Base-by-base conservation (phyloP, 257 asterid species). In the Solanum habrochaites region DNA sequence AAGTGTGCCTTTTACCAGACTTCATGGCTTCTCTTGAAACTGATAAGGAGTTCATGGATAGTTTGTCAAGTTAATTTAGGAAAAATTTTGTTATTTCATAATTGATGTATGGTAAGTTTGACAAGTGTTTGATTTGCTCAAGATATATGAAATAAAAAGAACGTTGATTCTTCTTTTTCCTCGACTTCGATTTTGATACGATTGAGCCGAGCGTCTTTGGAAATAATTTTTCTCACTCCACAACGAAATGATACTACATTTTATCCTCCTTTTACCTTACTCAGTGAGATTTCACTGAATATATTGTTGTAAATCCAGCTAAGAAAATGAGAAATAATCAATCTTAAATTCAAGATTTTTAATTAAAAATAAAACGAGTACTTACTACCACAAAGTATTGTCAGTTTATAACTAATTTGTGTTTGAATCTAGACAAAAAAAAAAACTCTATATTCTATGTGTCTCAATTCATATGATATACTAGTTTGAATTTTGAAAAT, bases 1-100 rank as follows among this genome's bases (percentile, higher is more conserved):
- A 88, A 45, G 81, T 88, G 15, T 87, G 91, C 43, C 91, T 91
- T 27, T 62, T 27, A 37, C 89, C 90, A 8, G 14, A 89, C 10
- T 77, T 37, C 27, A 89, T 91, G 93, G 27, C 67, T 56, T 85
- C 87, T 87, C 90, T 89, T 74, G 90, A 91, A 82, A 62, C 87
- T 69, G 90, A 91, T 64, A 2, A 21, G 37, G 89, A 91, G 78
- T 91, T 91, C 4, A 71, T 84, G 82, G 89, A 81, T 5, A 35
- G 70, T 4, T 88, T 87, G 1, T 27, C 75, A 66, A 39, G 58
- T 12, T 83, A 52, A 83, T 21, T 72, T 12, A 37, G 86, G 23
- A 25, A 35, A 75, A 12, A 4, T 0, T 42, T 15, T 74, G 82
- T 16, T 73, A 52, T 73, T 73, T 73, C 32, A 1, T 16, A 12